A percentile compares a stretch with the other conserved stretches of the same genome.
Conservation (phyloP, 768 basidiomycete genomes). For the Fomitopsis serialis region DNA sequence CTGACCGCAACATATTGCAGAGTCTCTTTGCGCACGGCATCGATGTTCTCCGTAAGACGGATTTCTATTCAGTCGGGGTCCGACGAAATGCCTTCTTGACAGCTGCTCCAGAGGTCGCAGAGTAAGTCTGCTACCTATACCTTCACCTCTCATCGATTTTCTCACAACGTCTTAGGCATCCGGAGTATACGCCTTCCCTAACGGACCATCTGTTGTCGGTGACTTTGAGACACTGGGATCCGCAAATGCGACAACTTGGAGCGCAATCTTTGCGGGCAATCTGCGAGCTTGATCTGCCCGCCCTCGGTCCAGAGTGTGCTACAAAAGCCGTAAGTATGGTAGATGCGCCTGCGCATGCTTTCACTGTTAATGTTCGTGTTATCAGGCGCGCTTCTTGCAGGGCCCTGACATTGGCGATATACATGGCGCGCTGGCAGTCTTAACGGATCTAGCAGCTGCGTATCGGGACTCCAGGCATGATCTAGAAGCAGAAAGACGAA, state of each 20-base stretch:
- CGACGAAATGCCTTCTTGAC: slow-evolving; percentile 78
- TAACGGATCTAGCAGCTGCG: slow-evolving; percentile 69
- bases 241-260: slow-evolving; percentile 69
- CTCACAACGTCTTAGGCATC: slow-evolving; percentile 45
- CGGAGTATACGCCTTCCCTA: slow-evolving; percentile 65
- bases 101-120: slow-evolving; percentile 82
- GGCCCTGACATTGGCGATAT: slow-evolving; percentile 66
- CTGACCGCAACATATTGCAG: slow-evolving; percentile 33
- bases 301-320: slow-evolving; percentile 45
- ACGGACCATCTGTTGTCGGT: slow-evolving; percentile 70
- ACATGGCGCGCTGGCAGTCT: slow-evolving; percentile 75
- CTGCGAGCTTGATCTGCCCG: slow-evolving; percentile 52
- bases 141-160: neutral
- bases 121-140: slow-evolving; percentile 46
- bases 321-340: slow-evolving; percentile 45
- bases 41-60: slow-evolving; percentile 84
- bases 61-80: slow-evolving; percentile 92
- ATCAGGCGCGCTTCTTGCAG: slow-evolving; percentile 49
- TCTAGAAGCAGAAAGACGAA: slow-evolving; percentile 22
- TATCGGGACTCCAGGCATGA: slow-evolving; percentile 29
- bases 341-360: slow-evolving; percentile 12
- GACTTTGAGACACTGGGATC: slow-evolving; percentile 87
- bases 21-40: slow-evolving; percentile 91
- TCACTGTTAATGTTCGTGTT: neutral
- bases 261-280: slow-evolving; percentile 70